Base-by-base conservation (phyloP, 2,329 filamentous ascomycete genomes). In the Neopestalotiopsis rosae region DNA sequence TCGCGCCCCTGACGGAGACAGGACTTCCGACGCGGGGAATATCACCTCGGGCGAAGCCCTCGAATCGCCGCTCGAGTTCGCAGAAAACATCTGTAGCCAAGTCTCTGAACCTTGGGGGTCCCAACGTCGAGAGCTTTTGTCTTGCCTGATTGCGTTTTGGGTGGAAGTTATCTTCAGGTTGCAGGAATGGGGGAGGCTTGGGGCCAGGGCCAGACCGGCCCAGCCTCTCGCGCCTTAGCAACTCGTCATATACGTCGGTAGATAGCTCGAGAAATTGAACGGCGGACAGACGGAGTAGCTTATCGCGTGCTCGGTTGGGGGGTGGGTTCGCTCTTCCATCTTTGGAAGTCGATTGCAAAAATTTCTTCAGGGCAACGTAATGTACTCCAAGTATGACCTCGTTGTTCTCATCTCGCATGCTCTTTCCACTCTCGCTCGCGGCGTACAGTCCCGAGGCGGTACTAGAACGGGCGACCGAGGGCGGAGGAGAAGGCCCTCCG, bases 101-200 rank as follows among this genome's bases (percentile, higher is more conserved):
- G 77, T 98, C 95, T 74, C 94, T 89, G 78, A 99, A 99, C 69
- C 95, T 88, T 32, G 94, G 91, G 28, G 92, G 90, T 3, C 94
- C 94, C 14, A 99, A 88, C 0, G 95, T 97, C 0, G 94, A 95
- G 24, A 99, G 88, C 80, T 97, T 97, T 81, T 98, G 94, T 56
- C 96, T 90, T n/a, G 96, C 96, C 80, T 98, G 95, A 78, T 99
- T 99, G 71, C 96, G 92, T 82, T 98, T 99, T 2, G 95, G 94
- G 80, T 99, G 96, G 81, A 98, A 98, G 72, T 90, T 92, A 72
- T 91, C 88, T 79, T 95, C 94, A n/a, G 96, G 94, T 30, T 93
- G 84, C 5, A 99, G 88, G 77, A 90, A 97, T 13, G 89, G 83
- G 1, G 94, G 93, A n/a, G 88, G 84, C 24, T 82, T 81, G 30